Evolutionary conservation across 495 filamentous ascomycete genomes (phyloP), one percentile per base, ranked within the genome.

Genomic region (Hypoxylon intermedium): DNA sequence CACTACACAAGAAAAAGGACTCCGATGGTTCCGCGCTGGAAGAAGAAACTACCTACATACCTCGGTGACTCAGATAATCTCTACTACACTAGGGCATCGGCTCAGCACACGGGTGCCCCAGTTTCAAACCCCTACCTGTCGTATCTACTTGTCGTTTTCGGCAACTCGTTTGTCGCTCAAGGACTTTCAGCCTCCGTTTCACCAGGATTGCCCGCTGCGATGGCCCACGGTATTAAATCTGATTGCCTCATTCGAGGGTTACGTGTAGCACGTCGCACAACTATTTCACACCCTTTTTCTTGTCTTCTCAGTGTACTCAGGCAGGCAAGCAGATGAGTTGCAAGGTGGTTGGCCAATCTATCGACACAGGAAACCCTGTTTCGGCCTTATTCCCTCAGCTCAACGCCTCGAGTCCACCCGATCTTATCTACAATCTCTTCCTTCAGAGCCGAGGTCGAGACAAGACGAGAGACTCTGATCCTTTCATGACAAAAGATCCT

Each of bases 321-420:
- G n/a, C n/a, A n/a, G n/a, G n/a, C n/a, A 53, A 65, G 49, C 50
- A 40, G 41, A 37, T 37, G 47, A 18, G 12, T 31, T 2, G 41
- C 33, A 31, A 26, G 60, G 53, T 65, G 61, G 61, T 65, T 64
- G 60, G 60, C 54, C 37, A 43, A 53, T 53, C 53, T 18, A 41
- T 41, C 12, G 21, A 41, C 47, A 48, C 24, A 12, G 50, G 43
- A 11, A 24, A 51, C 40, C 55, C 31, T 46, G 38, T 59, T 59
- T 65, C 55, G 61, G 61, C 50, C 21, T 51, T 65, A 55, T 65
- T 65, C 61, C 50, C 50, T 65, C 61, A 65, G 61, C 61, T 65
- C 40, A 15, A 65, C 54, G 61, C 61, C 53, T 55, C 50, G 20
- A 43, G 45, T 23, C 38, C 45, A 54, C 44, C 36, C 44, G 48